Evolutionary conservation across 75 land plant species (phyloP), one percentile per base, ranked within the genome.

Genomic region (Isoetes taiwanensis): DNA sequence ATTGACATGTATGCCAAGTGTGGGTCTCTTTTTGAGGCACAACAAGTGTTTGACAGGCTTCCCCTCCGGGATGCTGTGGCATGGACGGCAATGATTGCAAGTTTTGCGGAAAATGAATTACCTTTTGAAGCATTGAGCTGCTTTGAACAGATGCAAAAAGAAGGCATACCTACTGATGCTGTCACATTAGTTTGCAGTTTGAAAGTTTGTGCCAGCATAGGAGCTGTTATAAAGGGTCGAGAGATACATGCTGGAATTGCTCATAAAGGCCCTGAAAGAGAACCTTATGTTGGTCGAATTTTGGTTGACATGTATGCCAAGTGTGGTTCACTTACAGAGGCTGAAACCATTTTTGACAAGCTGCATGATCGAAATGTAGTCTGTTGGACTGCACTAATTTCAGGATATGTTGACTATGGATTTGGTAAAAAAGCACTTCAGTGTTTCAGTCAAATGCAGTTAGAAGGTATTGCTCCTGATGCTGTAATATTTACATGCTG

Each of bases 391-490:
- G 52, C 82, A 11, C 61, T 79, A 10, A 72, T 79, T 41, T 24
- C 78, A 56, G 78, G 78, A 26, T 72, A 65, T 62, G 80, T 76
- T 28, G 65, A 61, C 24, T 77, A 81, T 62, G 84, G 84, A 8
- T 62, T 67, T 53, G 77, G 72, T 3, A 39, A 74, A 41, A 35
- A 30, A 11, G 77, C 75, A 20, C 40, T 74, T 6, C 1, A 31
- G 41, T 39, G 63, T 1, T 77, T 81, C 32, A 9, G 30, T 23
- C 55, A 63, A 26, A 81, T 81, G 84, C 39, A 69, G 33, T 41
- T 28, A 6, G 31, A 38, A 32, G 71, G 69, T n/a, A 58, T 56
- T 34, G 26, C 30, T 39, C 78, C 81, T 6, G 77, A 82, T 28
- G 28, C 35, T 20, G 64, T 69, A 20, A 78, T 78, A n/a, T 69